Evolutionary conservation across 2,329 filamentous ascomycete species (phyloP).

Genomic region (Ceratocystis ficicola): DNA sequence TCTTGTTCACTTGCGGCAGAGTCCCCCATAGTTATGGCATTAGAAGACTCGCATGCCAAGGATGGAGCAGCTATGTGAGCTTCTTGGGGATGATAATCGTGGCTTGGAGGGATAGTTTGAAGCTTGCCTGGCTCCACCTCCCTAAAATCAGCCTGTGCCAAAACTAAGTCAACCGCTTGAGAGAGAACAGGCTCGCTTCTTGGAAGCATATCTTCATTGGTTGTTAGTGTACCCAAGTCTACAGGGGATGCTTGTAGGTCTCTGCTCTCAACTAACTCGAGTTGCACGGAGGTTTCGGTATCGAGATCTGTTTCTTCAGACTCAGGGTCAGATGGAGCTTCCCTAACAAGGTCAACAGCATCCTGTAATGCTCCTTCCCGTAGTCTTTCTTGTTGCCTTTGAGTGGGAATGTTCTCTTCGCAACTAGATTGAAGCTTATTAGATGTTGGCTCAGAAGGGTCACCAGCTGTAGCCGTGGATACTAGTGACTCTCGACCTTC

Average conservation of each 20-base stretch:
- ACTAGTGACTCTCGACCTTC: neutral
- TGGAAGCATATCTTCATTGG: neutral
- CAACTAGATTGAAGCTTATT: neutral
- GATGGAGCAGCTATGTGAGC: neutral
- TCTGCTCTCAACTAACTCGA: neutral
- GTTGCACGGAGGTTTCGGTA: neutral
- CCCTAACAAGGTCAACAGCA: neutral
- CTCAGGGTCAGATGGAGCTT: neutral
- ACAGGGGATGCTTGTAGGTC: neutral
- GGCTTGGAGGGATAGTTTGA: neutral
- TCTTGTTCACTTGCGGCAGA: neutral
- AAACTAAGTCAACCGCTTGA: neutral
- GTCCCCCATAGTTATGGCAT: neutral
- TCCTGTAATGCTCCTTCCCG: neutral
- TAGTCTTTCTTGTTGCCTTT: neutral
- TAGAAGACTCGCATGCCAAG: neutral
- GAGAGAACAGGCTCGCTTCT: too few species aligned
- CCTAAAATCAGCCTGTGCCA: neutral
- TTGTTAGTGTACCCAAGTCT: neutral
- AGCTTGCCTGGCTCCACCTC: neutral
- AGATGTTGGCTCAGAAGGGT: neutral
- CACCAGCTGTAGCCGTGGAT: neutral
- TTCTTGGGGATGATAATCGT: neutral
- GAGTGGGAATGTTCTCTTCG: neutral
- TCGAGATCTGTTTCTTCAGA: neutral